Evolutionary conservation across 371 early-diverging fungal genomes (phyloP), one percentile per base, ranked within the genome.

Genomic region (Mucor indicus): DNA sequence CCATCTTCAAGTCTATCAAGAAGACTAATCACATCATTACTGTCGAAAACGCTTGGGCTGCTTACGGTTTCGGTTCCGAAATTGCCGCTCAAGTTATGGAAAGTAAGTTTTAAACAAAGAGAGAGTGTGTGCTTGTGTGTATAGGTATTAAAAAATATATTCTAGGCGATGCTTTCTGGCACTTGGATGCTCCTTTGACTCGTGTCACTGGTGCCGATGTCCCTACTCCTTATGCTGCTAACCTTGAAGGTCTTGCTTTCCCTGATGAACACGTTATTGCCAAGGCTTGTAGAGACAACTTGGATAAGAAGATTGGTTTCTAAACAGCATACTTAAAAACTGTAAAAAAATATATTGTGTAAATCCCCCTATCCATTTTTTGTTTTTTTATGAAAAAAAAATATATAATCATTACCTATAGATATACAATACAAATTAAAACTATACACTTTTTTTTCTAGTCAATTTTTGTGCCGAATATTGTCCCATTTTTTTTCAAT

Each of bases 21-120:
- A 99, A 99, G 87, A 99, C 99, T 67, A 95, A 95, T 86, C 92
- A 85, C 64, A 72, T 98, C 38, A 85, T 99, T 51, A 91, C 99
- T 27, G 98, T 99, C 46, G 99, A 99, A 70, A 93, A 92, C 61
- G 95, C 94, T 38, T 99, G 95, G 95, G 99, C 99, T 39, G 80
- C 85, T 69, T 99, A 89, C 62, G 95, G 98, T 61, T 89, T 98
- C 43, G 99, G 99, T 46, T 88, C 92, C 38, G 99, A 99, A 77
- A 91, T 99, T 60, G 83, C 91, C 59, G 97, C 98, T 44, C 90
- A 91, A 71, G 87, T 97, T 58, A 91, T 95, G 90, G 98, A 97
- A 73, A 74, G 72, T 72, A 68, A 63, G 72, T 62, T 20, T 37
- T 33, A 11, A n/a, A n/a, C n/a, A n/a, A n/a, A n/a, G 11, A 33